Base-by-base conservation (phyloP, 2,329 filamentous ascomycete genomes). In the Claviceps fusiformis region DNA sequence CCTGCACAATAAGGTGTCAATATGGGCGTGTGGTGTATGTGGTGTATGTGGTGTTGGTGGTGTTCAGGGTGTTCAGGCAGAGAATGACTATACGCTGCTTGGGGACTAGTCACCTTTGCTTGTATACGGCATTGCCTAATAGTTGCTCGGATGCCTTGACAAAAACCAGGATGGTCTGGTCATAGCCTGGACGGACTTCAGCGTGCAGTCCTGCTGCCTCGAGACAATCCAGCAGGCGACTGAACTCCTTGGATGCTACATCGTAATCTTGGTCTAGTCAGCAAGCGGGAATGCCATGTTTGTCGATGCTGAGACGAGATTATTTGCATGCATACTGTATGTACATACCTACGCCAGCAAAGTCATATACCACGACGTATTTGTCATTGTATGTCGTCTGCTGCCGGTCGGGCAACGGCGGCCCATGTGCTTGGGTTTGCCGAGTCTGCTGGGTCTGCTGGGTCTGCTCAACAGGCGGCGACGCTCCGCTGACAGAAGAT, bases 131-230 rank as follows among this genome's bases (percentile, higher is more conserved):
- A 54, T 80, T 81, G 44, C 79, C 81, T 37, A 89, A 71, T 43
- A 83, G 74, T 59, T 82, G 75, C 39, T 80, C 75, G 5, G 83
- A 81, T 8, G 80, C 81, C 58, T 80, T 80, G 59, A 83, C 75
- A 62, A 87, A 88, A 54, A 89, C 69, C 11, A 89, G 70, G 10
- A 89, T 71, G 0, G 83, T 82, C 59, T 81, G 74, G n/a, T 81
- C 79, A 56, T 82, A 79, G 24, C 85, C 86, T 58, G 82, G 81
- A 59, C 86, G 78, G n/a, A 87, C 83, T 68, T 89, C 85, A 0
- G 81, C 84, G 54, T 84, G 77, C 55, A 89, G 72, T 10, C 85
- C 84, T 35, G 83, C 81, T 44, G 75, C 74, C 11, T 80, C 75
- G 39, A 89, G 70, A 44, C 80, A 77, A 33, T 77, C 69, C 35